Conservation (phyloP, 202 grass and related monocot species). For the Zizania palustris region DNA sequence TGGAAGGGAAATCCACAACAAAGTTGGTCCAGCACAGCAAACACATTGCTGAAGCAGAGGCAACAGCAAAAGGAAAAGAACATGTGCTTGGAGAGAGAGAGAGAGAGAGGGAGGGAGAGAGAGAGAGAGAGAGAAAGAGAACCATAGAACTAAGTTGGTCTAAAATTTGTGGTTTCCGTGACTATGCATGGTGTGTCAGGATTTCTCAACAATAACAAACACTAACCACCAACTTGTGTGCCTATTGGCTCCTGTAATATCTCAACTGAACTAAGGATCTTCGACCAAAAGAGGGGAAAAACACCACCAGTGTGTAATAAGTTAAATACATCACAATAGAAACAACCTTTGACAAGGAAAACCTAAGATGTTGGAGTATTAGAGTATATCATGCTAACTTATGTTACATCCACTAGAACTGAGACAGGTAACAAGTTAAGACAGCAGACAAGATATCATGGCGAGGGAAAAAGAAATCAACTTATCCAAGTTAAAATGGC, state of each 20-base stretch:
- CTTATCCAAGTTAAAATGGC: background rate
- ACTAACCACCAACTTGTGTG: background rate
- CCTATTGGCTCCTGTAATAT: background rate
- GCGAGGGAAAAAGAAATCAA: background rate
- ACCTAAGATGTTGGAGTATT: background rate
- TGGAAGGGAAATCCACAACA: background rate
- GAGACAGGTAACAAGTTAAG: background rate
- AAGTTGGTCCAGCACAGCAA: background rate
- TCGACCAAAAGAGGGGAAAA: background rate
- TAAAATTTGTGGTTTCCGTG: background rate
- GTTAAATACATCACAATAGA: background rate
- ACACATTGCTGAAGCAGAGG: background rate
- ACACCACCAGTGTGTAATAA: background rate
- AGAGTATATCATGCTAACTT: background rate
- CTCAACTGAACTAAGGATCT: background rate
- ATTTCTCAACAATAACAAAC: background rate
- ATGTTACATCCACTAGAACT: background rate
- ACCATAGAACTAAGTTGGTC: background rate
- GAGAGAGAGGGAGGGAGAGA: background rate
- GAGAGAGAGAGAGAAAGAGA: background rate
- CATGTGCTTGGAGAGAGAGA: background rate
- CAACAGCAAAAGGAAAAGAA: background rate
- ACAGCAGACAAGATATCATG: background rate
- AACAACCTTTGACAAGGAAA: conserved; percentile 6
- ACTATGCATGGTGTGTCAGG: background rate